Evolutionary conservation across 441 rosid species (phyloP).

Genomic region (Manihot esculenta): DNA sequence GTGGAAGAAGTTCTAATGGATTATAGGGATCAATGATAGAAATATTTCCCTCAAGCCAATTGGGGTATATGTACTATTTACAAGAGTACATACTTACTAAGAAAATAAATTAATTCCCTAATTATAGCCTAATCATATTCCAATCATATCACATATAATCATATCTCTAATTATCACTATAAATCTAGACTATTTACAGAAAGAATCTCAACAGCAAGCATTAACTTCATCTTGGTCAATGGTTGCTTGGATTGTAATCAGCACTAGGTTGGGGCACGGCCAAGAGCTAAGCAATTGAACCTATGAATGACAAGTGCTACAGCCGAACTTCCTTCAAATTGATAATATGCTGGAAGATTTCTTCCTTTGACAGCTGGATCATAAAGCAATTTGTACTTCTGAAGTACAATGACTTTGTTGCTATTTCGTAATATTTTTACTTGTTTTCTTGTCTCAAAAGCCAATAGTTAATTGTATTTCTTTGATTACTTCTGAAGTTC

Average conservation of each 20-base stretch:
- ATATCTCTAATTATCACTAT: too few species aligned
- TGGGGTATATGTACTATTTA: too few species aligned
- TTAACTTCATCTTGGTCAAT: neutral
- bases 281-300: neutral
- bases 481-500: neutral
- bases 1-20: neutral
- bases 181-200: too few species aligned
- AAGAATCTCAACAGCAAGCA: too few species aligned
- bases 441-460: neutral
- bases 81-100: too few species aligned
- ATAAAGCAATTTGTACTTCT: neutral
- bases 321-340: too few species aligned
- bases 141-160: too few species aligned
- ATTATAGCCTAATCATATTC: too few species aligned
- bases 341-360: neutral
- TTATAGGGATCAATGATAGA: neutral
- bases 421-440: neutral
- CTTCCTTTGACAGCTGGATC: neutral
- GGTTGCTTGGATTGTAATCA: neutral
- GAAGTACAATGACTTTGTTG: neutral
- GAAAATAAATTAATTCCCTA: too few species aligned
- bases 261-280: neutral
- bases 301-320: neutral
- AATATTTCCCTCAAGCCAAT: too few species aligned
- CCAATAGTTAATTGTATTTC: neutral